Conservation (phyloP, 2,329 filamentous ascomycete species). For the Cordyceps fumosorosea region DNA sequence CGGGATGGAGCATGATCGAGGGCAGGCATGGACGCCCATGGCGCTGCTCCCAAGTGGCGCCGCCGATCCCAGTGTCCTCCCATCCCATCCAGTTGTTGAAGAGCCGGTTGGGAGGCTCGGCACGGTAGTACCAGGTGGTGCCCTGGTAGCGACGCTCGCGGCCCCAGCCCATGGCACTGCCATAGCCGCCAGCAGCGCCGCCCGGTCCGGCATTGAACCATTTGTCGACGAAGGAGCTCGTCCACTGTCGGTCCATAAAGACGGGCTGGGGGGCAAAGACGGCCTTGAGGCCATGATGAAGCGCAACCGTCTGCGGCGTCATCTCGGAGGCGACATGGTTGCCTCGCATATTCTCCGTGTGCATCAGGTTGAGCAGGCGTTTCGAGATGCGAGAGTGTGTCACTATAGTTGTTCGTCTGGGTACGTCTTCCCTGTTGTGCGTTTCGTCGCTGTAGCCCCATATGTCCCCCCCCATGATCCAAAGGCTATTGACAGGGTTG, state of each 20-base stretch:
- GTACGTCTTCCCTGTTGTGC: conserved; percentile 49
- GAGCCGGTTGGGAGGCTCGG: conserved; percentile 48
- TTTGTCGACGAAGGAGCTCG: conserved; percentile 42
- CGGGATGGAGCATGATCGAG: conserved; percentile 51
- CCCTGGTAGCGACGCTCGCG: conserved; percentile 51
- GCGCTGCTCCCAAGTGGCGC: conserved; percentile 46
- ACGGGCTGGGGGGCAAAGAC: conserved; percentile 74
- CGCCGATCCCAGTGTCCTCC: conserved; percentile 48
- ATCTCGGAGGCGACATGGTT: conserved; percentile 77
- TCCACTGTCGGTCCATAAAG: conserved; percentile 71
- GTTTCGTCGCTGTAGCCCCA: conserved; percentile 55
- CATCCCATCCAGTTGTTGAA: conserved; percentile 61
- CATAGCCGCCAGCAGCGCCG: conserved; percentile 46
- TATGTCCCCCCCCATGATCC: conserved; percentile 63
- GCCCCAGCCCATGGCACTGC: conserved; percentile 54
- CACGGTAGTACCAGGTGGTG: conserved; percentile 56
- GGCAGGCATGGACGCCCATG: conserved; percentile 54
- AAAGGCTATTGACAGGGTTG: conserved; percentile 64
- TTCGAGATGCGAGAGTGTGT: conserved; percentile 70
- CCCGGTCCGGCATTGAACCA: conserved; percentile 56
- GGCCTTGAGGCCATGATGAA: conserved; percentile 73
- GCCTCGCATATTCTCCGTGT: conserved; percentile 65
- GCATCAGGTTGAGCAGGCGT: conserved; percentile 67
- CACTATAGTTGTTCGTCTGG: conserved; percentile 69
- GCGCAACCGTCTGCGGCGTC: conserved; percentile 65